phyloP scores from a whole-genome alignment of 352 stramenopile species.

The Phytophthora capsici region DNA sequence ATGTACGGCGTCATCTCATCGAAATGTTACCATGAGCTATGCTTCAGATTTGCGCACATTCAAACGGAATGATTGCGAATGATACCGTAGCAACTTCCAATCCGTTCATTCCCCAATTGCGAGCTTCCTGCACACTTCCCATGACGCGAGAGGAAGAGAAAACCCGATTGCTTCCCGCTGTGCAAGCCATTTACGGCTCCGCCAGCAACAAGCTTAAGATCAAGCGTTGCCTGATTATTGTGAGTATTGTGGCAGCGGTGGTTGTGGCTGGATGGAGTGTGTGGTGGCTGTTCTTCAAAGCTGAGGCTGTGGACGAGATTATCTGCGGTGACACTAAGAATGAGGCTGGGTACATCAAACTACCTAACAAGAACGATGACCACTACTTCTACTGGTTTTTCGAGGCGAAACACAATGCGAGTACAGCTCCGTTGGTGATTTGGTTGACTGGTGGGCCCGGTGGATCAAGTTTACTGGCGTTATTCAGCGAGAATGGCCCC shows the following conservation, averaged over 20 bases:
- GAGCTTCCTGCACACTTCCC: slow-evolving; percentile 1
- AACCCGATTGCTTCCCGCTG: slow-evolving; percentile 5
- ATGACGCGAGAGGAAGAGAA: slow-evolving; percentile 8
- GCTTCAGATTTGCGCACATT: not conserved
- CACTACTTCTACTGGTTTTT: slow-evolving; percentile 80
- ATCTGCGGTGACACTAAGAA: slow-evolving; percentile 38
- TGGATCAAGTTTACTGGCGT: slow-evolving; percentile 50
- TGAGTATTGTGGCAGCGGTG: slow-evolving; percentile 15
- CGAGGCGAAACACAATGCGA: slow-evolving; percentile 42
- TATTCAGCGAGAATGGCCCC: slow-evolving; percentile 39
- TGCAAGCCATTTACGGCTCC: slow-evolving; percentile 25
- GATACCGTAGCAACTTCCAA: not conserved
- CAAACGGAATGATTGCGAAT: not conserved
- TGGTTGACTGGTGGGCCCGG: slow-evolving; percentile 55
- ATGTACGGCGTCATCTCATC: too few relatives aligned
- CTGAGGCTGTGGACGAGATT: slow-evolving; percentile 2
- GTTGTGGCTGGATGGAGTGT: slow-evolving; percentile 7
- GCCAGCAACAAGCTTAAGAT: slow-evolving; percentile 23
- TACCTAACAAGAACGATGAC: slow-evolving; percentile 63
- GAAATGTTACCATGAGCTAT: too few relatives aligned
- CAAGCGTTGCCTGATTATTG: slow-evolving; percentile 24
- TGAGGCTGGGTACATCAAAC: slow-evolving; percentile 55
- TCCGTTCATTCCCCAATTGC: slow-evolving; percentile 15
- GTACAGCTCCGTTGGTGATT: slow-evolving; percentile 50
- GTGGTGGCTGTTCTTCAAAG: slow-evolving; percentile 22